These are phyloP conservation scores for Suhomyces canberraensis DNA, from an alignment of 805 yeast genomes.

Conservation along the genomic window DNA sequence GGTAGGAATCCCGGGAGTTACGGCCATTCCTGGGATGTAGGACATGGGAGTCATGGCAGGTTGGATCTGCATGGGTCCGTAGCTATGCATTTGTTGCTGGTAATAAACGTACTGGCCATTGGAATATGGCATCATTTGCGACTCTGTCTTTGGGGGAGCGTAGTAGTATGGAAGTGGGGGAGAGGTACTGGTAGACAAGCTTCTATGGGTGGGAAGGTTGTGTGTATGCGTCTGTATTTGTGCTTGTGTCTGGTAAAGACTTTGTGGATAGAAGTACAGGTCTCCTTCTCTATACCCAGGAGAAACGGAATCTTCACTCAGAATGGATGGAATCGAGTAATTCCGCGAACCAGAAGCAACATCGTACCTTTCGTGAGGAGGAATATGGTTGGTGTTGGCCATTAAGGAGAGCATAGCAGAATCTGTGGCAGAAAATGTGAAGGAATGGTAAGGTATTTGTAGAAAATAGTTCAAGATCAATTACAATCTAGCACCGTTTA, in stretches of 20 bases:
- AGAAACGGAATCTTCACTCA: background rate
- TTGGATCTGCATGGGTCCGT: background rate
- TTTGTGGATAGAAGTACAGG: slow-evolving; percentile 1
- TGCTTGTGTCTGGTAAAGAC: background rate
- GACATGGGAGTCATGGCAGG: slow-evolving; percentile 1
- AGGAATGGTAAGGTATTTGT: background rate
- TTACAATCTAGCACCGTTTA: too few species aligned
- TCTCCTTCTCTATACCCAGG: background rate
- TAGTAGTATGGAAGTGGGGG: slow-evolving; percentile 1
- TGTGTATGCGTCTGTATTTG: background rate
- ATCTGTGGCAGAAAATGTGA: background rate
- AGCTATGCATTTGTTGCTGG: background rate
- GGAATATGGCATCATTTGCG: too few species aligned
- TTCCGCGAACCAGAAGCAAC: background rate
- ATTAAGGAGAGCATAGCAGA: slow-evolving; percentile 6
- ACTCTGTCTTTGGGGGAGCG: too few species aligned
- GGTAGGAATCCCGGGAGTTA: background rate
- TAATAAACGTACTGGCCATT: slow-evolving; percentile 2
- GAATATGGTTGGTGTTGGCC: slow-evolving; percentile 4
- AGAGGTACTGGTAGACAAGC: slow-evolving; percentile 1
- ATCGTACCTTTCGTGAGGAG: background rate
- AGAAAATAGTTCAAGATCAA: too few species aligned
- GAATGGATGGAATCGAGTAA: slow-evolving; percentile 1
- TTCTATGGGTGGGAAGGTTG: slow-evolving; percentile 2
- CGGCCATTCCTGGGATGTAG: slow-evolving; percentile 3